A percentile compares a stretch with the other conserved stretches of the same genome.
phyloP scores from a whole-genome alignment of 169 alveolate species.

The Plasmodium relictum region DNA sequence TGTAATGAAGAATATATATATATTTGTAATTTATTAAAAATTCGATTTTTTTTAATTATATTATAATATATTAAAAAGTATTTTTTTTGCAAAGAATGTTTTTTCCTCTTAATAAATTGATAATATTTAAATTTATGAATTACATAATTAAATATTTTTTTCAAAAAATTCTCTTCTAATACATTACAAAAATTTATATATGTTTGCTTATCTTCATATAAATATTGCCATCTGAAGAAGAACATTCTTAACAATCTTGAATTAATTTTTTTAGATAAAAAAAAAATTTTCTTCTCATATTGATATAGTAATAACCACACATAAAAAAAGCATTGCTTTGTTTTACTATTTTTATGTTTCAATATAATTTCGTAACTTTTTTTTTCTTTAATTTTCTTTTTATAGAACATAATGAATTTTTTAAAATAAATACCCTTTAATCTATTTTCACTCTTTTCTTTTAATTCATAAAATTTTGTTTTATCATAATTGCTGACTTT shows the following conservation, averaged over 20 bases:
- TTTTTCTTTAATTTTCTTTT: constrained; percentile 24
- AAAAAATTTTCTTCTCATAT: constrained; percentile 10
- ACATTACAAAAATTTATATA: constrained; percentile 6
- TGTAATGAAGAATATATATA: constrained; percentile 39
- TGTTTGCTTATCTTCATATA: constrained; percentile 29
- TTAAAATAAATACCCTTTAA: constrained; percentile 2
- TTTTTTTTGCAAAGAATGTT: background rate
- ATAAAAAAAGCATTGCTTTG: constrained; percentile 39
- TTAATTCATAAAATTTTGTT: constrained; percentile 17
- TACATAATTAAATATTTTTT: constrained; percentile 11
- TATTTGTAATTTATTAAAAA: constrained; percentile 24
- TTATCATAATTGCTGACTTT: constrained; percentile 35
- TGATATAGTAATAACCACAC: constrained; percentile 49
- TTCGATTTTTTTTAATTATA: constrained; percentile 15
- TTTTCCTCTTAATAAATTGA: constrained; percentile 27
- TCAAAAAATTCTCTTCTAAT: constrained; percentile 7
- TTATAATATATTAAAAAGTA: constrained; percentile 39
- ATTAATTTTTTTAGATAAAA: background rate
- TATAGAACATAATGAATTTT: background rate
- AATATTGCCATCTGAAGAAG: constrained; percentile 20
- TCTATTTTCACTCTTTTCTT: constrained; percentile 13
- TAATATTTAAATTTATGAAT: constrained; percentile 19
- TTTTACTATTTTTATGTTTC: constrained; percentile 42
- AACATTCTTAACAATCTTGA: background rate
- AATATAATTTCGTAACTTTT: background rate